Evolutionary conservation across 495 filamentous ascomycete species (phyloP).

Genomic region (Aspergillus bridgeri): DNA sequence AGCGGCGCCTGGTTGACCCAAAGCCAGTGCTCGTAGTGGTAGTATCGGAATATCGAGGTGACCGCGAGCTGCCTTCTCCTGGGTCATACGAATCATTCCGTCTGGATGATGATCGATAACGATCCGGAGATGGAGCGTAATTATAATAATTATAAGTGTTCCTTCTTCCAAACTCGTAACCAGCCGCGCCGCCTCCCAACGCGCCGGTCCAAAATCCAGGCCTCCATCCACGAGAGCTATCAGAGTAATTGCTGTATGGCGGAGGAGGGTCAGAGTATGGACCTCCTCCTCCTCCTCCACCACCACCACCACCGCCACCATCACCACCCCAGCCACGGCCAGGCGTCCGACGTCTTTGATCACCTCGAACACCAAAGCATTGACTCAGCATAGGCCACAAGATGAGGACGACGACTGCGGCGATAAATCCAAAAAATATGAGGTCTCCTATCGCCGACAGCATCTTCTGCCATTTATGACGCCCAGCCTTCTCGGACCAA

Average conservation of each 20-base stretch:
- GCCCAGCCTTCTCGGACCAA: conserved; percentile 11
- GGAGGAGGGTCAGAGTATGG: conserved; percentile 56
- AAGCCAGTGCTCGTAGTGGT: conserved; percentile 82
- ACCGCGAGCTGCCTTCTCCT: conserved; percentile 52
- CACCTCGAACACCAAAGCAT: conserved; percentile 21
- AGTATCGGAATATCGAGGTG: conserved; percentile 47
- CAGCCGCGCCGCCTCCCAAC: conserved; percentile 65
- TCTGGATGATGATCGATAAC: conserved; percentile 21
- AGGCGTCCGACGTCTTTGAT: conserved; percentile 8
- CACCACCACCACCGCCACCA: conserved; percentile 43
- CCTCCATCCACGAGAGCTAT: conserved; percentile 58
- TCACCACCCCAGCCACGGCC: conserved; percentile 42
- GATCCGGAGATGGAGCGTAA: neutral
- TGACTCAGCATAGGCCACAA: conserved; percentile 19
- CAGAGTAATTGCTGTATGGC: conserved; percentile 55
- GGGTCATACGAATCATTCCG: conserved; percentile 28
- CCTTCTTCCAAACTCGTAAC: conserved; percentile 62
- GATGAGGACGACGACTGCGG: conserved; percentile 36
- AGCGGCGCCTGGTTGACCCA: conserved; percentile 80
- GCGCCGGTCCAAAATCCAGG: conserved; percentile 89
- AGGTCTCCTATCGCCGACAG: conserved; percentile 23
- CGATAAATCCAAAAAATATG: conserved; percentile 50
- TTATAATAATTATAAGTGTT: conserved; percentile 16
- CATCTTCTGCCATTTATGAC: conserved; percentile 11
- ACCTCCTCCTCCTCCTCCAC: conserved; percentile 48